Evolutionary conservation across 2,329 filamentous ascomycete species (phyloP), one percentile per base, ranked within the genome.

Genomic region (Thelonectria rubi): DNA sequence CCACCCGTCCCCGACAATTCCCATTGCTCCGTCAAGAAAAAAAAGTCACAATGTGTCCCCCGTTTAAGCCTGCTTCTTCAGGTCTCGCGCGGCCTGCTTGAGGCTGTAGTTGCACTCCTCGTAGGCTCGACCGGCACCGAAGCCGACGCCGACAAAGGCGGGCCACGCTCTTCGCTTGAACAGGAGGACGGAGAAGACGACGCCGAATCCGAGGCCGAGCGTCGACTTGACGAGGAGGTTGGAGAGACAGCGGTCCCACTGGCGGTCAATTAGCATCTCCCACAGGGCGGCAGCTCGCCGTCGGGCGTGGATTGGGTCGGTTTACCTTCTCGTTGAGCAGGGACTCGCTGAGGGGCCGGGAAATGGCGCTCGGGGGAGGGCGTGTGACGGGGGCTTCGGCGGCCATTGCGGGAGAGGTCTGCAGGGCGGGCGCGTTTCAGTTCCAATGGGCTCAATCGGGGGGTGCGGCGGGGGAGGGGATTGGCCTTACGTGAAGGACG

Each of bases 211-310:
- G 77, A 98, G 91, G 75, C 95, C 95, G 79, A 99, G 91, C 58
- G 92, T 90, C 69, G 94, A 98, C 81, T 96, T 94, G 85, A 99
- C 96, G 77, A 99, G 88, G 80, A 97, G 88, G 76, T 96, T 97
- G 72, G 95, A 98, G 72, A 99, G 89, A 81, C 95, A 97, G 82
- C 92, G 94, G 79, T 99, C 95, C 95, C 95, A 99, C 95, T 99
- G 65, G 43, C 65, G 15, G 18, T 62, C 30, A 65, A 69, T 77
- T 64, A 68, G 71, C 24, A 68, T 39, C 14, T 12, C 15, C 10
- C 7, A 6, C 12, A 11, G n/a, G 17, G 39, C 1, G 15, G 37
- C 9, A 24, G n/a, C 17, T 17, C n/a, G 45, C 10, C 21, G 18
- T 18, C 17, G 10, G 24, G 24, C 21, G 9, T n/a, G n/a, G 42